These are phyloP conservation scores for Sporothrix luriei DNA, from an alignment of 2,329 filamentous ascomycete genomes.

Conservation along the genomic window DNA sequence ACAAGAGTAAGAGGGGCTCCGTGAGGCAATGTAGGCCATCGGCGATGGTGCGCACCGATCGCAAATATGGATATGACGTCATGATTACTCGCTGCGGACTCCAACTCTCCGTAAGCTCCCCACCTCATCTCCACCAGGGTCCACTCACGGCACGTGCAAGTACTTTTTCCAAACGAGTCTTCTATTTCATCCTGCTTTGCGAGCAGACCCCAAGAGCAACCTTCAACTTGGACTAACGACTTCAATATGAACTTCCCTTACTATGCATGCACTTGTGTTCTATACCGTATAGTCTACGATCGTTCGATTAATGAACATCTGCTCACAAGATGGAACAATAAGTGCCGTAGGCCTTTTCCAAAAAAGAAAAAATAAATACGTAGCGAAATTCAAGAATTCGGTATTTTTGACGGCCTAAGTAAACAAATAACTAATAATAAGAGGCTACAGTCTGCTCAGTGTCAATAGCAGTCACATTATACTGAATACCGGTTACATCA, in stretches of 20 bases:
- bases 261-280: not conserved
- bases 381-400: too few species aligned
- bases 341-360: too few species aligned
- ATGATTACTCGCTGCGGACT: not conserved
- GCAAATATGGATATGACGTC: not conserved
- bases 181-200: too few species aligned
- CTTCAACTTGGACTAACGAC: too few species aligned
- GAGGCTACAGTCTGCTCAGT: too few species aligned
- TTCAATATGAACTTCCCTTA: too few species aligned
- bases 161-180: not conserved
- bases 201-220: too few species aligned
- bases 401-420: too few species aligned
- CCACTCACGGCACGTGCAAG: not conserved
- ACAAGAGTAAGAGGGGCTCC: not conserved
- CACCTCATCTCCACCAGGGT: not conserved
- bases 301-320: not conserved
- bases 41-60: not conserved
- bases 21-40: conserved; percentile 4
- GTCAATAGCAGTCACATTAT: too few species aligned
- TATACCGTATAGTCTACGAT: not conserved
- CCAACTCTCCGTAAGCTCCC: not conserved
- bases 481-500: too few species aligned
- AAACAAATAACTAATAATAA: too few species aligned
- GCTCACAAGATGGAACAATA: not conserved
- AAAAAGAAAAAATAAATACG: too few species aligned